Evolutionary conservation across 805 yeast genomes (phyloP).

Genomic region (Metschnikowia picachoensis): DNA sequence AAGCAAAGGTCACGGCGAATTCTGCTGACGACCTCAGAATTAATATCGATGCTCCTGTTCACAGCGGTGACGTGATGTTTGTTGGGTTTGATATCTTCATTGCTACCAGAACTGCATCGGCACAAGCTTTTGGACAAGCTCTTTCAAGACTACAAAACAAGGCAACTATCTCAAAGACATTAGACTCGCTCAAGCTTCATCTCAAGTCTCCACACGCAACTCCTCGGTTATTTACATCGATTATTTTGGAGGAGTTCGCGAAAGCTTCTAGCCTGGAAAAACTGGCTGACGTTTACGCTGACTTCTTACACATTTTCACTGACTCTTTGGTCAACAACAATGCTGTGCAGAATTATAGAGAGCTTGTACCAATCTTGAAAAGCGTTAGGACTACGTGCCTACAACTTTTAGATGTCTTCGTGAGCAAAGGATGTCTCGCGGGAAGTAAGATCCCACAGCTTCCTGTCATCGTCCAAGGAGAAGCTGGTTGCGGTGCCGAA

Average conservation of each 20-base stretch:
- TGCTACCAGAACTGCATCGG: conserved; percentile 70
- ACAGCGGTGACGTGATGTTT: conserved; percentile 84
- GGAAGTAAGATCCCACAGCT: conserved; percentile 71
- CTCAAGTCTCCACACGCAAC: conserved; percentile 69
- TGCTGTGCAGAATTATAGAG: conserved; percentile 60
- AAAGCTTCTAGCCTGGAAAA: conserved; percentile 21
- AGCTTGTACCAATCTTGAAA: conserved; percentile 79
- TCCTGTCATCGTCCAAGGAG: conserved; percentile 92
- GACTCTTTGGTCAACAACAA: conserved; percentile 41
- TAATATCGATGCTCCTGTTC: conserved; percentile 90
- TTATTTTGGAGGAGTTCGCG: conserved; percentile 70
- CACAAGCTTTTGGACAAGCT: conserved; percentile 69
- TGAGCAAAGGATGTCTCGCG: conserved; percentile 70
- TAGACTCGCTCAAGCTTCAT: conserved; percentile 36
- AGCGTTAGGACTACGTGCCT: conserved; percentile 85
- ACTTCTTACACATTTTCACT: conserved; percentile 27
- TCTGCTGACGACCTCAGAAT: conserved; percentile 56
- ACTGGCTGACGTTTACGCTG: conserved; percentile 16
- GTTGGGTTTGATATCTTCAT: conserved; percentile 74
- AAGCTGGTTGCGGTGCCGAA: conserved; percentile 87
- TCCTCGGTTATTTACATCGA: conserved; percentile 67
- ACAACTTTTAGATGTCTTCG: conserved; percentile 73
- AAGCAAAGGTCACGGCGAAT: conserved; percentile 38
- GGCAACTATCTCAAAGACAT: conserved; percentile 36
- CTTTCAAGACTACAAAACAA: conserved; percentile 47